A percentile compares a stretch with the other conserved stretches of the same genome.
Evolutionary conservation across 2,329 filamentous ascomycete species (phyloP).

Genomic region (Biscogniauxia mediterranea): DNA sequence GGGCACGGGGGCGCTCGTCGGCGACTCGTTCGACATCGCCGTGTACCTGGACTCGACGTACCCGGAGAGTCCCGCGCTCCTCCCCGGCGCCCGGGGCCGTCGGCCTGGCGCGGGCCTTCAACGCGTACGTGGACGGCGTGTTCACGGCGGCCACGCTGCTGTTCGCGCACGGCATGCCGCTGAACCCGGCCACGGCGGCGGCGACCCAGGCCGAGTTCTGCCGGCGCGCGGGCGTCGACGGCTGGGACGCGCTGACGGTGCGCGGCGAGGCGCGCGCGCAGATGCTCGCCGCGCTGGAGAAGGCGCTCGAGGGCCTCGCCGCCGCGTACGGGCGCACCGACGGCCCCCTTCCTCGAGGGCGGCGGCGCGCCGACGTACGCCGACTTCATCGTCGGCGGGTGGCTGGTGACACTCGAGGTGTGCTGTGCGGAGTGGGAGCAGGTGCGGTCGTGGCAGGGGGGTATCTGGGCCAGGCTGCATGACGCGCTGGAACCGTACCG

Average conservation of each 20-base stretch:
- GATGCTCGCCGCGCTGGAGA: slow-evolving; percentile 8
- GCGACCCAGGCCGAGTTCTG: slow-evolving; percentile 46
- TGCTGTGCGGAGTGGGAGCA: neutral
- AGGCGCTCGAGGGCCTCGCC: slow-evolving; percentile 18
- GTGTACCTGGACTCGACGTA: slow-evolving; percentile 54
- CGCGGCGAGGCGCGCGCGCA: slow-evolving; percentile 20
- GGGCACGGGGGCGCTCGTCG: slow-evolving; percentile 40
- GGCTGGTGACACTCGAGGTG: slow-evolving; percentile 12
- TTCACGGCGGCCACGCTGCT: slow-evolving; percentile 49
- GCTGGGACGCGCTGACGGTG: slow-evolving; percentile 42
- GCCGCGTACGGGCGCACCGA: slow-evolving; percentile 15
- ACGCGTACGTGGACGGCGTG: slow-evolving; percentile 51
- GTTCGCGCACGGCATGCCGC: slow-evolving; percentile 41
- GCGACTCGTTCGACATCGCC: slow-evolving; percentile 67
- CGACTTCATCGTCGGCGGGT: slow-evolving; percentile 22
- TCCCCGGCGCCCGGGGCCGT: slow-evolving; percentile 24
- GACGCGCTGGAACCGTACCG: neutral
- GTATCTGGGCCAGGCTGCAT: neutral
- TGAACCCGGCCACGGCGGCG: slow-evolving; percentile 49
- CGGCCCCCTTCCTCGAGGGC: slow-evolving; percentile 19
- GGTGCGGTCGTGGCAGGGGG: neutral
- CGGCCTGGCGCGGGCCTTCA: slow-evolving; percentile 48
- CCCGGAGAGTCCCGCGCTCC: slow-evolving; percentile 50
- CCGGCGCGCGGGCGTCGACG: slow-evolving; percentile 41
- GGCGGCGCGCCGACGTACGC: slow-evolving; percentile 15